Base-by-base conservation (phyloP, 305 asterid species). In the Fraxinus paxiana region DNA sequence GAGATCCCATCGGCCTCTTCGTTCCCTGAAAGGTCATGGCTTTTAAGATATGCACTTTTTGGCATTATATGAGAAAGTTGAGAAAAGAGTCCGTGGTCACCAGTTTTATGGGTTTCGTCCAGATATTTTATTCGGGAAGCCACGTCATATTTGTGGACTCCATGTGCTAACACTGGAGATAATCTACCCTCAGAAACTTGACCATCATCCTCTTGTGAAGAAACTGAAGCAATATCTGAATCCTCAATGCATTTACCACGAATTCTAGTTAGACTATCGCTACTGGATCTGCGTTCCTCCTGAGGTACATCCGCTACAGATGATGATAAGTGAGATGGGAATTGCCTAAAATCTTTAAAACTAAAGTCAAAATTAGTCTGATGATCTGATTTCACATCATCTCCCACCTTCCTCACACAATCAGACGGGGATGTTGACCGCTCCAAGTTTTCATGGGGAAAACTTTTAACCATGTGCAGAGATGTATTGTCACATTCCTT, bases 1-100 rank as follows among this genome's bases (percentile, higher is more conserved):
- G 87, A 86, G 78, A 88, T 85, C 80, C 86, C 87, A 82, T 87
- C 85, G 76, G 83, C 81, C 75, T 83, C 96, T 82, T 92, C 97
- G 84, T 88, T 89, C 79, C 83, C 95, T 48, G 87, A 86, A 74
- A 84, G 78, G 75, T 87, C 89, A 79, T 65, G 18, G 84, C 80
- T 85, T 59, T 81, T 88, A 76, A 77, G 81, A 82, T 85, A 67
- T 48, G 84, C 87, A 81, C 86, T 91, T 84, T 83, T 89, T 69
- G 85, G 84, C 73, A 84, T 75, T 75, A 76, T 79, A 81, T 78
- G 82, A 83, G 87, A 80, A 82, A 77, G 79, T 81, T 85, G 86
- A 73, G 79, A 75, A 79, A 84, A 87, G 77, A 78, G 87, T 77
- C 80, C 78, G 9, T 87, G 80, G 41, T 85, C 91, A 80, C 59